Evolutionary conservation across 1,284 basidiomycete genomes (phyloP).

Genomic region (Fomes fomentarius): DNA sequence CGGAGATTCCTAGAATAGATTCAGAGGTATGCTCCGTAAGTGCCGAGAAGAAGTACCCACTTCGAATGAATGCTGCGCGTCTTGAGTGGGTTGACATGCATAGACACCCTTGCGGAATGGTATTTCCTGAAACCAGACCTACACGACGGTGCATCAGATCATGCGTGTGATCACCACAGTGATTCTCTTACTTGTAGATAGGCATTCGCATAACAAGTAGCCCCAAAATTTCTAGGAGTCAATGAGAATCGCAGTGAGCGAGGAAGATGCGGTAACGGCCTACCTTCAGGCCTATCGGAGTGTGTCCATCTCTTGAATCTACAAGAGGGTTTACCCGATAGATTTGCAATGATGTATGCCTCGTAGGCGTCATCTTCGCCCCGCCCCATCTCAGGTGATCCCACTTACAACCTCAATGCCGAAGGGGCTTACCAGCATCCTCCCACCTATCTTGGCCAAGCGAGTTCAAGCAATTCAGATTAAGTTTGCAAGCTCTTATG

Average conservation of each 20-base stretch:
- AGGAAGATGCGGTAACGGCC: too few species aligned
- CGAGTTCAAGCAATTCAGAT: conserved; percentile 85
- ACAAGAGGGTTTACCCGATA: conserved; percentile 57
- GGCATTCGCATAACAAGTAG: conserved; percentile 92
- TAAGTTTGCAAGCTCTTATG: conserved; percentile 67
- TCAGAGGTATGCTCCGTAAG: neutral
- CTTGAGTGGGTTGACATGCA: conserved; percentile 53
- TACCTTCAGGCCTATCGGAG: conserved; percentile 83
- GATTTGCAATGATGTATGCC: conserved; percentile 55
- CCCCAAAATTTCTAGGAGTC: conserved; percentile 79
- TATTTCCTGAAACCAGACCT: conserved; percentile 68
- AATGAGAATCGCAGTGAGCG: too few species aligned
- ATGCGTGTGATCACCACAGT: neutral
- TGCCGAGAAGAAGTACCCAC: conserved; percentile 37
- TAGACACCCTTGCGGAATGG: conserved; percentile 63
- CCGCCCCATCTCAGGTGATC: too few species aligned
- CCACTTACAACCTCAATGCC: too few species aligned
- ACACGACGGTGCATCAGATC: neutral
- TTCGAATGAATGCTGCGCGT: conserved; percentile 54
- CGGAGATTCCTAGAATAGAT: conserved; percentile 60
- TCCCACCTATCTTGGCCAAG: conserved; percentile 82
- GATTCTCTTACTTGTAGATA: conserved; percentile 71
- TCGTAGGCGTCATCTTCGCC: conserved; percentile 52
- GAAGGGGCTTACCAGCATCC: conserved; percentile 59
- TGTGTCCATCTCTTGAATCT: conserved; percentile 50